Percentiles rank a stretch among this genome's conserved stretches.
Evolutionary conservation across 208 protist species (phyloP).

Genomic region (Dictyostelium gargantuum): DNA sequence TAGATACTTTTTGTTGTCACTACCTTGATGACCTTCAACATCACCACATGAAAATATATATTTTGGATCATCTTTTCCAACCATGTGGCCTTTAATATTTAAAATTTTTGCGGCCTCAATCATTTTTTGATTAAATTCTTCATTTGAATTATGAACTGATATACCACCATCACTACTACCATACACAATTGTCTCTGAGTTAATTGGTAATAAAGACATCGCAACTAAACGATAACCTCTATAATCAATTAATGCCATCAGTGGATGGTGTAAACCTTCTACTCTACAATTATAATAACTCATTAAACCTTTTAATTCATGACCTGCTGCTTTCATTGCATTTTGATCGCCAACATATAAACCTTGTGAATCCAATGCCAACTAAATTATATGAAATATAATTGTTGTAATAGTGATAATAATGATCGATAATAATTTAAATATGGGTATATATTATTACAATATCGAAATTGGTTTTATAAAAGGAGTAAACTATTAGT

Average conservation of each 20-base stretch:
- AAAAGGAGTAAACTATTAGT: too few relatives aligned
- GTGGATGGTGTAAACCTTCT: constrained; percentile 56
- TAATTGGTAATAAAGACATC: constrained; percentile 77
- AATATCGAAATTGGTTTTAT: too few relatives aligned
- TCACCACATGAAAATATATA: constrained; percentile 52
- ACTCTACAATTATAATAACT: constrained; percentile 66
- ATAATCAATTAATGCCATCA: constrained; percentile 72
- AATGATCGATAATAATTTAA: too few relatives aligned
- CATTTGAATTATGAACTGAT: constrained; percentile 39
- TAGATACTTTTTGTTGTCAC: constrained; percentile 59
- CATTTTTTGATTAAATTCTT: constrained; percentile 51
- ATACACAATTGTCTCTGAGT: constrained; percentile 68
- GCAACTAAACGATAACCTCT: constrained; percentile 65
- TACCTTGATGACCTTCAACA: constrained; percentile 67
- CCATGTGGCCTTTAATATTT: constrained; percentile 61
- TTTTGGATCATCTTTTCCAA: constrained; percentile 53
- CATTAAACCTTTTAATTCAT: constrained; percentile 69
- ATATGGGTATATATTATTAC: too few relatives aligned
- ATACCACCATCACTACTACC: constrained; percentile 69
- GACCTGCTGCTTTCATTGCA: constrained; percentile 70
- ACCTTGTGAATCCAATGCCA: constrained; percentile 72
- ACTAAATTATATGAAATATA: constrained; percentile 67
- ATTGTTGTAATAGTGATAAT: not conserved
- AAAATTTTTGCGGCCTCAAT: constrained; percentile 20
- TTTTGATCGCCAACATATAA: constrained; percentile 78